phyloP scores from a whole-genome alignment of 225 moss, liverwort and hornwort species.

The Lunularia cruciata region DNA sequence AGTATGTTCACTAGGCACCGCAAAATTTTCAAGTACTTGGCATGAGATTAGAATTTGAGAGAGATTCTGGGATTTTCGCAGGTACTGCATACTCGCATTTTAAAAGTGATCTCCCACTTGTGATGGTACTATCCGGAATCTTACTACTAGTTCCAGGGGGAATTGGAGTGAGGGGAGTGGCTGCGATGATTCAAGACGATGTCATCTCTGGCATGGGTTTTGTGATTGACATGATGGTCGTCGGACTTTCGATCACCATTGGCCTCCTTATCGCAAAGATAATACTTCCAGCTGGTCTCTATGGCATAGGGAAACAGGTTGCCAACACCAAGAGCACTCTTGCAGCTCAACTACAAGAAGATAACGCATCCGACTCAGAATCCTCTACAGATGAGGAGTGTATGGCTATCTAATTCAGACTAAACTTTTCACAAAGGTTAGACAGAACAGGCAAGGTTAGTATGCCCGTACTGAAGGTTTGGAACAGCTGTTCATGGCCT shows the following conservation, averaged over 20 bases:
- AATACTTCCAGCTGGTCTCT: slow-evolving; percentile 52
- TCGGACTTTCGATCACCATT: slow-evolving; percentile 76
- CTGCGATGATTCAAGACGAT: slow-evolving; percentile 66
- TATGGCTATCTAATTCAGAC: slow-evolving; percentile 53
- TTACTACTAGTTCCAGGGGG: slow-evolving; percentile 81
- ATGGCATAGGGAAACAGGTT: slow-evolving; percentile 32
- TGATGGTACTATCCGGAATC: slow-evolving; percentile 78
- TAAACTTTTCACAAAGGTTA: too few relatives aligned
- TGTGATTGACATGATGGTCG: slow-evolving; percentile 83
- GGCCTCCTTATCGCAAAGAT: slow-evolving; percentile 78
- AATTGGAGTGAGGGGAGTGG: slow-evolving; percentile 80
- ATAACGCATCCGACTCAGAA: slow-evolving; percentile 21
- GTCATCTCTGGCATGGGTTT: slow-evolving; percentile 73
- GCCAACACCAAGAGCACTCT: slow-evolving; percentile 43
- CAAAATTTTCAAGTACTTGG: background rate
- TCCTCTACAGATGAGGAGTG: slow-evolving; percentile 35
- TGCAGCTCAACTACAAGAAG: slow-evolving; percentile 43
- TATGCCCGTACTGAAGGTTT: too few relatives aligned
- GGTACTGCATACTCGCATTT: slow-evolving; percentile 61
- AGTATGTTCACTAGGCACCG: too few relatives aligned
- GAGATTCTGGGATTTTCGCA: slow-evolving; percentile 25
- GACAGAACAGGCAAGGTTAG: too few relatives aligned
- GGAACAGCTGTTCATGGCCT: too few relatives aligned
- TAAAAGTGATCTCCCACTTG: slow-evolving; percentile 69
- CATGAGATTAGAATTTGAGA: background rate